A percentile compares a stretch with the other conserved stretches of the same genome.
Evolutionary conservation across 2,329 filamentous ascomycete genomes (phyloP).

Genomic region (Albophoma yamanashiensis): DNA sequence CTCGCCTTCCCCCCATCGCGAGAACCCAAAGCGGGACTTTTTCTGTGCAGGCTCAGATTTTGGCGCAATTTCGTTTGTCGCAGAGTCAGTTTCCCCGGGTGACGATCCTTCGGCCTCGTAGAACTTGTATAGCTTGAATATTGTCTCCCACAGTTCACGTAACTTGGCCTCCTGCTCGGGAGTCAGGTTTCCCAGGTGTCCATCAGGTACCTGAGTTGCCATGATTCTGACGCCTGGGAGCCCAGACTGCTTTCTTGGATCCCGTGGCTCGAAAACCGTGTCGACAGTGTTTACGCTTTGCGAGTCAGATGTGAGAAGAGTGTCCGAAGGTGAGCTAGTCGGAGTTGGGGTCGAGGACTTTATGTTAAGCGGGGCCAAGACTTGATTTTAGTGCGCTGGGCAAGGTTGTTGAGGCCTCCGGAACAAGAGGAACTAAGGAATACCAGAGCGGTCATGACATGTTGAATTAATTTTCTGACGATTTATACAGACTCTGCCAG

Average conservation of each 20-base stretch:
- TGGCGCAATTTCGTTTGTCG: constrained; percentile 3
- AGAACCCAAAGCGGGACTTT: constrained; percentile 55
- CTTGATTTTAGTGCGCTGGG: neutral
- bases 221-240: neutral
- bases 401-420: neutral
- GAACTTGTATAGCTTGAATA: constrained; percentile 67
- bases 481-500: neutral
- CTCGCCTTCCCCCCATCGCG: constrained; percentile 51
- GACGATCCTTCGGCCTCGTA: constrained; percentile 9
- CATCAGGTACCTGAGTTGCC: constrained; percentile 19
- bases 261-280: neutral
- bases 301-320: neutral
- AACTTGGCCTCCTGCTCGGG: constrained; percentile 80
- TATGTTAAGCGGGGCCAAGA: neutral
- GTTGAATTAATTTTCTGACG: too few relatives aligned
- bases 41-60: constrained; percentile 57
- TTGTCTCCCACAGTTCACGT: constrained; percentile 71
- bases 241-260: neutral
- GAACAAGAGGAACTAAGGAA: neutral
- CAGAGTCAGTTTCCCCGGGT: constrained; percentile 9
- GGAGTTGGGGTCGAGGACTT: neutral
- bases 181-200: constrained; percentile 77
- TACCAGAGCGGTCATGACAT: neutral
- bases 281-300: neutral
- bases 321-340: neutral